Evolutionary conservation across 2,329 filamentous ascomycete species (phyloP), one percentile per base, ranked within the genome.

Genomic region (Ambrosiella cleistominuta): DNA sequence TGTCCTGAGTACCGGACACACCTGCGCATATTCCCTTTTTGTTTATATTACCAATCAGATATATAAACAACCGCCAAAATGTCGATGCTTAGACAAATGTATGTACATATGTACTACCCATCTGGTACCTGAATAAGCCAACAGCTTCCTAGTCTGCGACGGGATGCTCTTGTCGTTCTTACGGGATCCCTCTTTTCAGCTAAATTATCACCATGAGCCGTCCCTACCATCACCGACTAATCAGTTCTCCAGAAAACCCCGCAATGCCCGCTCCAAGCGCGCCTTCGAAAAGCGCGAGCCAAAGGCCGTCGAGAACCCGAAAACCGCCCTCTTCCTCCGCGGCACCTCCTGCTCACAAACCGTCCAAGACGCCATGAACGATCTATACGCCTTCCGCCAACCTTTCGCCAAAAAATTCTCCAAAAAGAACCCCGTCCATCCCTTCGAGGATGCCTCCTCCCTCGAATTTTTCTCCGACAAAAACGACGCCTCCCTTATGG

Each of bases 401-500:
- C 89, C 90, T 1, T 78, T 91, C 62, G 83, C 84, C 63, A 85
- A 94, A 70, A 89, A 90, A 64, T 95, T 98, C 74, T 87, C 82
- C 71, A 98, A 97, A 79, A 97, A 97, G 76, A 98, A 98, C 71
- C 78, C 82, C 64, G 85, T 95, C 65, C 89, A 93, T 70, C 93
- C 93, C 1, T 98, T 98, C 70, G 91, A 96, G 70, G 89, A 94
- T 69, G 74, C 86, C 63, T 76, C 84, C 36, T 91, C 86, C 57
- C 79, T 97, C 64, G 88, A 96, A 72, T 98, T 98, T 75, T 90
- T 98, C 75, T 85, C 85, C 62, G 83, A 90, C 68, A 98, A 97
- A 75, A 98, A 98, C 72, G 93, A 98, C 70, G 83, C 87, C 66
- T 86, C 83, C 51, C 75, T 96, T 53, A 78, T 96, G 63, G 78